Percentiles rank a stretch among this genome's conserved stretches.
These are phyloP conservation scores for Buddleja alternifolia DNA, from an alignment of 257 asterid species.

Conservation along the genomic window DNA sequence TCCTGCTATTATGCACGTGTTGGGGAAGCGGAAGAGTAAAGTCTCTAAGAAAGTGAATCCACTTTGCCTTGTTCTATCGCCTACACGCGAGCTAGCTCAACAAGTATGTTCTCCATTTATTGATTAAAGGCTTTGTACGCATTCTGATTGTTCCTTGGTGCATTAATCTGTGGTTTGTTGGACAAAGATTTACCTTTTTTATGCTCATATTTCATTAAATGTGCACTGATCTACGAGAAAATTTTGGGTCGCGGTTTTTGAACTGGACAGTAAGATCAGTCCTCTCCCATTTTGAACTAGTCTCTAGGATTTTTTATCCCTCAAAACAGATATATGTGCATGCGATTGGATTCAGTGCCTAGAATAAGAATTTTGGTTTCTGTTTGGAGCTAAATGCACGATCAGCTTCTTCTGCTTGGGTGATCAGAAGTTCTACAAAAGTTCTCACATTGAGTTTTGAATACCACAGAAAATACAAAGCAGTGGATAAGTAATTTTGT, in stretches of 20 bases:
- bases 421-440: background rate
- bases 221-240: background rate
- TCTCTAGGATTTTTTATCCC: background rate
- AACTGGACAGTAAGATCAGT: background rate
- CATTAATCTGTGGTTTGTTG: background rate
- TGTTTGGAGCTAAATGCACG: slow-evolving; percentile 4
- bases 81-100: slow-evolving; percentile 97
- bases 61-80: slow-evolving; percentile 81
- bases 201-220: background rate
- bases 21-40: slow-evolving; percentile 53
- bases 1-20: slow-evolving; percentile 86
- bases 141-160: background rate
- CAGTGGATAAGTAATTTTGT: background rate
- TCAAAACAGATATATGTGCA: background rate
- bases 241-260: background rate
- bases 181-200: background rate
- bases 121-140: background rate
- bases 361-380: background rate
- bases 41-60: slow-evolving; percentile 61
- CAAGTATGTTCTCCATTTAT: slow-evolving; percentile 61
- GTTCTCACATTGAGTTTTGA: background rate
- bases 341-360: background rate
- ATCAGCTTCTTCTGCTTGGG: background rate
- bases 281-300: background rate
- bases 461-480: background rate